phyloP scores from a whole-genome alignment of 1,139 yeast genomes.

The Eremothecium coryli region DNA sequence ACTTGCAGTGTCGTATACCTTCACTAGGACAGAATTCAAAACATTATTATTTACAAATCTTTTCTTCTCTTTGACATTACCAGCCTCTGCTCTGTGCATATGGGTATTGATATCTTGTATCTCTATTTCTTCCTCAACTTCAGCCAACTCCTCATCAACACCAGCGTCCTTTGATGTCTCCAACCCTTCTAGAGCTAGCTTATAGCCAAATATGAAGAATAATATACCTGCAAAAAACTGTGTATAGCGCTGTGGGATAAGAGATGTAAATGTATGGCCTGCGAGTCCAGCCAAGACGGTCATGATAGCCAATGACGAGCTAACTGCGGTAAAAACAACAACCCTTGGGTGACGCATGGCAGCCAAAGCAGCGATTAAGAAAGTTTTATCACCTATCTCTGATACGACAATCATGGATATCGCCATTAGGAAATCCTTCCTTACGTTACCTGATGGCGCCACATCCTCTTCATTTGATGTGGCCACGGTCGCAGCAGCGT shows the following conservation, averaged over 20 bases:
- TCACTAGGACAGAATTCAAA: slow-evolving; percentile 9
- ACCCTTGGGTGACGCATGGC: slow-evolving; percentile 87
- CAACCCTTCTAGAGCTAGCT: slow-evolving; percentile 69
- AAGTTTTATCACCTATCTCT: slow-evolving; percentile 95
- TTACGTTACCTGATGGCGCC: slow-evolving; percentile 10
- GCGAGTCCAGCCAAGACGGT: slow-evolving; percentile 82
- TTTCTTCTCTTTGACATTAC: slow-evolving; percentile 25
- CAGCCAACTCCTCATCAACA: slow-evolving; percentile 91
- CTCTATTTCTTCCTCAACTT: slow-evolving; percentile 89
- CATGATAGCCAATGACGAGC: slow-evolving; percentile 81
- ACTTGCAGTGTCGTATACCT: slow-evolving; percentile 43
- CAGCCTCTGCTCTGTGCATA: slow-evolving; percentile 50
- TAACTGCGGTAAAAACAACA: slow-evolving; percentile 81
- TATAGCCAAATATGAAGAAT: slow-evolving; percentile 75
- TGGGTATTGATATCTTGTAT: slow-evolving; percentile 47
- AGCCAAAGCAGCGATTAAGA: slow-evolving; percentile 92
- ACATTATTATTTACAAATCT: slow-evolving; percentile 7
- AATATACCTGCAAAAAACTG: slow-evolving; percentile 72
- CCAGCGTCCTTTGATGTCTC: slow-evolving; percentile 74
- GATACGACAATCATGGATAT: slow-evolving; percentile 83
- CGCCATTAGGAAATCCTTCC: slow-evolving; percentile 52
- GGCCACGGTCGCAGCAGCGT: slow-evolving; percentile 9
- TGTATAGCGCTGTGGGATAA: slow-evolving; percentile 72
- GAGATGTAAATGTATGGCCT: slow-evolving; percentile 83
- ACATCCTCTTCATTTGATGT: slow-evolving; percentile 6